phyloP scores from a whole-genome alignment of 768 basidiomycete species.

The Dioszegia hungarica region DNA sequence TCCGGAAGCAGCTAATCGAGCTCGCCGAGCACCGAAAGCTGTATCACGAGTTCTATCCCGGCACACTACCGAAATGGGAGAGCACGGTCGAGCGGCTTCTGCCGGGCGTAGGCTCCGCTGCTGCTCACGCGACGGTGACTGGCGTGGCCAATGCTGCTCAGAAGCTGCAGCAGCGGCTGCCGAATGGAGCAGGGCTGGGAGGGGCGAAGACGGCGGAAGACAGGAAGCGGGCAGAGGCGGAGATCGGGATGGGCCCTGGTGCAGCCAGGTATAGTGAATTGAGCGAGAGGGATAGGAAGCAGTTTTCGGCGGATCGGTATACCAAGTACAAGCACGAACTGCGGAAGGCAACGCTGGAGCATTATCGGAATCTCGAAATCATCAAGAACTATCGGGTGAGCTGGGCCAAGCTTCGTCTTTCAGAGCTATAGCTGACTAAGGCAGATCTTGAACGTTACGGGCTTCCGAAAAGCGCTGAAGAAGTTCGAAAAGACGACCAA shows the following conservation, averaged over 20 bases:
- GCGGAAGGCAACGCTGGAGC: constrained; percentile 74
- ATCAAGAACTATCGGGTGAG: constrained; percentile 83
- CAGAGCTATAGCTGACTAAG: neutral
- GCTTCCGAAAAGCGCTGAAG: constrained; percentile 81
- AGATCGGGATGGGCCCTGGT: neutral
- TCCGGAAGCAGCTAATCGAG: constrained; percentile 67
- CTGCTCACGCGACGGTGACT: neutral
- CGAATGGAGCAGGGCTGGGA: neutral
- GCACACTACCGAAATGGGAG: constrained; percentile 38
- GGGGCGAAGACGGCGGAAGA: neutral
- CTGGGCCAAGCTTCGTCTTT: no score
- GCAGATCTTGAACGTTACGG: constrained; percentile 79
- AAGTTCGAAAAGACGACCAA: constrained; percentile 79
- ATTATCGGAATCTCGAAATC: constrained; percentile 78
- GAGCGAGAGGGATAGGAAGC: constrained; percentile 4
- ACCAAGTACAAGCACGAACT: constrained; percentile 75
- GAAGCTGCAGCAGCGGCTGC: constrained; percentile 10
- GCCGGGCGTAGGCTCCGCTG: constrained; percentile 11
- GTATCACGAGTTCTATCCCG: constrained; percentile 47
- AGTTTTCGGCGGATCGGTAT: constrained; percentile 52
- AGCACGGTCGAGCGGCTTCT: constrained; percentile 25
- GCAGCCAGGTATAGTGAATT: constrained; percentile 6
- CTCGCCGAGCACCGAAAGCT: constrained; percentile 62
- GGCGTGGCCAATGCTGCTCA: constrained; percentile 10
- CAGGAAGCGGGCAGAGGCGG: neutral